Percentiles rank a stretch among this genome's conserved stretches.
Evolutionary conservation across 768 basidiomycete species (phyloP).

Genomic region (Lactarius evosmus): DNA sequence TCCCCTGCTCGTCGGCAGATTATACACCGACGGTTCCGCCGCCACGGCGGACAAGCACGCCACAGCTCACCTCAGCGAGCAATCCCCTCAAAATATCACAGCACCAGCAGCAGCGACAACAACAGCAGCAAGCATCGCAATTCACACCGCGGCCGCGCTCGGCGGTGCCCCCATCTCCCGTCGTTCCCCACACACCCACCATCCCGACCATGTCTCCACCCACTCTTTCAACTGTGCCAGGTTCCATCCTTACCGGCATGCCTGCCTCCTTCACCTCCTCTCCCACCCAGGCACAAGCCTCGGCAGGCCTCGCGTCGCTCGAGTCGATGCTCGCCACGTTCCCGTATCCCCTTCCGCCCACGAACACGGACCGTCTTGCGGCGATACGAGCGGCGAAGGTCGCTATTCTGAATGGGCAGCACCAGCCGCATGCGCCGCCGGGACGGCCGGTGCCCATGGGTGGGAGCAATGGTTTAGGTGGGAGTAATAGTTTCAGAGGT

Average conservation of each 20-base stretch:
- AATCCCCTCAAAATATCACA: not conserved
- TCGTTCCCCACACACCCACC: not conserved
- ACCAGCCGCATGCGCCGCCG: not conserved
- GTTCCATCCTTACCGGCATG: too few species aligned
- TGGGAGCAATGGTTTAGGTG: too few species aligned
- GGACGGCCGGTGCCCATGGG: not conserved
- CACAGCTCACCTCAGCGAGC: not conserved
- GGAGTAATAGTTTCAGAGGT: not conserved
- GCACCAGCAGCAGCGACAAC: not conserved
- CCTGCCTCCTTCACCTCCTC: not conserved
- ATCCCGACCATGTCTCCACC: not conserved
- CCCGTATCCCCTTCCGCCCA: not conserved
- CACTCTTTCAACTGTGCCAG: rapidly evolving
- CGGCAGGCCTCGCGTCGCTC: not conserved
- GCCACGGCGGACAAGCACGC: not conserved
- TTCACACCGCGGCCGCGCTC: not conserved
- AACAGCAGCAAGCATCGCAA: not conserved
- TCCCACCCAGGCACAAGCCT: not conserved
- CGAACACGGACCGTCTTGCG: constrained; percentile 1
- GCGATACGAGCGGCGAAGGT: constrained; percentile 17
- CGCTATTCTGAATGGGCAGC: constrained; percentile 5
- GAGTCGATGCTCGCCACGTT: not conserved
- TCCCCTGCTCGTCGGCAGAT: not conserved
- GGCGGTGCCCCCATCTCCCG: not conserved
- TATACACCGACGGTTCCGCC: not conserved